Conservation (phyloP, 768 basidiomycete species). For the Tricholoma matsutake region DNA sequence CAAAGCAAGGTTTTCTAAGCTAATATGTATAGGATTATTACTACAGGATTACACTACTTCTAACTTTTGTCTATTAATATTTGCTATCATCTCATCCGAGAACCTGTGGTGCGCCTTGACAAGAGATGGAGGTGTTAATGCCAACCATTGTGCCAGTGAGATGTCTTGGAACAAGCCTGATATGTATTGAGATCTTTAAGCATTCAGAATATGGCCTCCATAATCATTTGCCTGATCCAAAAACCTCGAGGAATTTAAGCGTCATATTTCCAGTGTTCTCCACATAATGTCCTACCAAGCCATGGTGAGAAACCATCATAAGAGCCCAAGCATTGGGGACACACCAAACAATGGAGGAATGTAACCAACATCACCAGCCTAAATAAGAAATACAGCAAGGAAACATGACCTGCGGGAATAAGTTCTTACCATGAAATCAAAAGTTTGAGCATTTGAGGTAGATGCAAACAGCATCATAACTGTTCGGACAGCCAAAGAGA, state of each 20-base stretch:
- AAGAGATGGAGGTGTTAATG: conserved; percentile 52
- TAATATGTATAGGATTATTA: no score
- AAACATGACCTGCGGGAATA: not conserved
- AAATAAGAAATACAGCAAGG: not conserved
- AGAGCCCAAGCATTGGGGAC: not conserved
- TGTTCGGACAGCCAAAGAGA: conserved; percentile 68
- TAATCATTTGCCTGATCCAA: conserved; percentile 53
- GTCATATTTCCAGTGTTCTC: conserved; percentile 64
- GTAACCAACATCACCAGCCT: no score
- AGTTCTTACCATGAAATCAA: conserved; percentile 46
- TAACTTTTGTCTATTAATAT: conserved; percentile 33
- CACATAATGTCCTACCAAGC: conserved; percentile 45
- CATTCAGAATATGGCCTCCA: no score
- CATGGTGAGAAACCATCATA: not conserved
- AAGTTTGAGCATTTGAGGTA: conserved; percentile 54
- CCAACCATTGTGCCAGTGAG: conserved; percentile 60
- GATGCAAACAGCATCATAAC: conserved; percentile 65
- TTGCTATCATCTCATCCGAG: conserved; percentile 46
- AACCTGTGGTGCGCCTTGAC: conserved; percentile 62
- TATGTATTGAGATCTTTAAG: no score
- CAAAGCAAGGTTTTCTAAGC: no score
- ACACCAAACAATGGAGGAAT: conserved; percentile 35
- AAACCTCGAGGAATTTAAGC: conserved; percentile 59
- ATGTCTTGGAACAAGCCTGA: no score
- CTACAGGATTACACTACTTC: not conserved